A percentile compares a stretch with the other conserved stretches of the same genome.
Conservation (phyloP, 345 rosid genomes). For the Citrus hindsii region DNA sequence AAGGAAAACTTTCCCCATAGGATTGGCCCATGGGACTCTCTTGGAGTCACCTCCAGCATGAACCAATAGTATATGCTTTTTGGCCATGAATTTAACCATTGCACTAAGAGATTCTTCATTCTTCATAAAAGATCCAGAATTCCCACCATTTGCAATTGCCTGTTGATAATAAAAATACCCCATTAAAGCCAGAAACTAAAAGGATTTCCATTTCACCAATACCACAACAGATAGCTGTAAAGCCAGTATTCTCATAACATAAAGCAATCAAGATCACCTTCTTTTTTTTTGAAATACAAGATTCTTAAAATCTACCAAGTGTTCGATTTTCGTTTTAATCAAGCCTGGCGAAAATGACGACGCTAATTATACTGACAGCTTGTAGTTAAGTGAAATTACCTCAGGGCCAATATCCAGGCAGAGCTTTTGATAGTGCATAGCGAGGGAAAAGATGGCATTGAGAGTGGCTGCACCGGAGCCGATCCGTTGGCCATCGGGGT, state of each 20-base stretch:
- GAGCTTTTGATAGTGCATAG: constrained; percentile 41
- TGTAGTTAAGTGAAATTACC: constrained; percentile 25
- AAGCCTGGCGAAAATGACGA: neutral
- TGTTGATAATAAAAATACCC: constrained; percentile 27
- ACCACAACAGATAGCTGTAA: constrained; percentile 1
- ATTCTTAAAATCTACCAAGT: neutral
- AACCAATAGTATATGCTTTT: constrained; percentile 80
- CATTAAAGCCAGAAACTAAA: constrained; percentile 22
- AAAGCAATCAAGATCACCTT: neutral
- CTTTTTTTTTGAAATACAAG: neutral
- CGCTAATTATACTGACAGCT: neutral
- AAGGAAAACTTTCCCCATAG: constrained; percentile 95
- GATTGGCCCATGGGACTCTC: constrained; percentile 98
- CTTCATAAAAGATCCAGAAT: constrained; percentile 20
- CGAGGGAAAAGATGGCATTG: constrained; percentile 75
- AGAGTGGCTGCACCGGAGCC: constrained; percentile 98
- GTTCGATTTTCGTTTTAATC: neutral
- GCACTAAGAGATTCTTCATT: constrained; percentile 17
- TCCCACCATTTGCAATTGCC: constrained; percentile 35
- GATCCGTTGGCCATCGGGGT: constrained; percentile 85
- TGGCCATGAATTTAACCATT: constrained; percentile 49
- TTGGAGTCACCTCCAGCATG: constrained; percentile 99
- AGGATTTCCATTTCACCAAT: neutral
- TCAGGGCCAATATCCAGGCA: constrained; percentile 27
- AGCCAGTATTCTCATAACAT: neutral